Conservation (phyloP, 108 stramenopile genomes). For the Skeletonema grethae region DNA sequence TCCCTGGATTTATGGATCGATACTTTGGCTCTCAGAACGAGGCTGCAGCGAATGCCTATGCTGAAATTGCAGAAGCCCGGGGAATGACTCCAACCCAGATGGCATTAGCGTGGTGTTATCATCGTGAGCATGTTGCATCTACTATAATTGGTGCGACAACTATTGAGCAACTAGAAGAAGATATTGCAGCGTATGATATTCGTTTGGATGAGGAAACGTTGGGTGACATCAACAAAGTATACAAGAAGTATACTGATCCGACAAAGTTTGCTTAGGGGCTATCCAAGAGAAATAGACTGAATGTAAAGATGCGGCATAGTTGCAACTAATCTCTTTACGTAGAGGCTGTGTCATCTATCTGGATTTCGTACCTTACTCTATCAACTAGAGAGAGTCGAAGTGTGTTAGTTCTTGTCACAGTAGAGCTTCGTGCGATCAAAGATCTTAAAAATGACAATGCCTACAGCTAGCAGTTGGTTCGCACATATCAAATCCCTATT, state of each 20-base stretch:
- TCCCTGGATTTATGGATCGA: slow-evolving; percentile 89
- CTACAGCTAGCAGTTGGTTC: too few species aligned
- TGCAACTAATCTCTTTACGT: too few species aligned
- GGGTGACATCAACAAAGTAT: slow-evolving; percentile 67
- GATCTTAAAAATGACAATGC: too few species aligned
- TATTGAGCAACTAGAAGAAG: slow-evolving; percentile 80
- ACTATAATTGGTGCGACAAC: slow-evolving; percentile 94
- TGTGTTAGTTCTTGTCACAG: too few species aligned
- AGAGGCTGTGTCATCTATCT: too few species aligned
- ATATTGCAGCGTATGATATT: slow-evolving; percentile 64
- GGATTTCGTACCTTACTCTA: too few species aligned
- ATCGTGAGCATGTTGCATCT: slow-evolving; percentile 78
- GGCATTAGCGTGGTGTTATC: slow-evolving; percentile 88
- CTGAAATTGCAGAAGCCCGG: slow-evolving; percentile 59
- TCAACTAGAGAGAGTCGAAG: too few species aligned
- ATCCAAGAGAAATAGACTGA: too few species aligned
- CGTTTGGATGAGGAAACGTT: slow-evolving; percentile 56
- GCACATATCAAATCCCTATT: too few species aligned
- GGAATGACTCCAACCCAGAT: slow-evolving; percentile 78
- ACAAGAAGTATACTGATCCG: slow-evolving; percentile 82
- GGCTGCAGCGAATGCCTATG: slow-evolving; percentile 74
- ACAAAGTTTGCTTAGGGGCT: slow-evolving; percentile 48
- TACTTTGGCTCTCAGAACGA: slow-evolving; percentile 70
- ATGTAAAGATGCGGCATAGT: too few species aligned
- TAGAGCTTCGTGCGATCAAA: too few species aligned